Percentiles rank a stretch among this genome's conserved stretches.
Evolutionary conservation across 768 basidiomycete species (phyloP).

Genomic region (Leucogyrophana mollusca): DNA sequence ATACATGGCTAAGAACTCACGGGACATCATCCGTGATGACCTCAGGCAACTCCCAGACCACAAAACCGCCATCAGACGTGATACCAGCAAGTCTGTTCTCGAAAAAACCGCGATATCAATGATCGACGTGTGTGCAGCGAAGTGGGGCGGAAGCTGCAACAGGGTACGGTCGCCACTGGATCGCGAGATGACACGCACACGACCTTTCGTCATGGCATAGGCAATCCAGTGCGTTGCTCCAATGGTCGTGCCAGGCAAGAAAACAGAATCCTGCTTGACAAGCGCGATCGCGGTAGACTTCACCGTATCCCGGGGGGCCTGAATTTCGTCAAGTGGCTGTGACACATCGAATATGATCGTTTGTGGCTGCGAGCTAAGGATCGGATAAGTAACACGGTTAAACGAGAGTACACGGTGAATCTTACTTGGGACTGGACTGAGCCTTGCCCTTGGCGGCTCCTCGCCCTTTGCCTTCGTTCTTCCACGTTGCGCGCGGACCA

Average conservation of each 20-base stretch:
- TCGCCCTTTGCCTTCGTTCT: conserved; percentile 36
- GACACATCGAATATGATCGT: conserved; percentile 76
- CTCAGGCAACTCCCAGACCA: conserved; percentile 85
- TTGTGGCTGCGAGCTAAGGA: conserved; percentile 57
- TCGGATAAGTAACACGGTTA: conserved; percentile 3
- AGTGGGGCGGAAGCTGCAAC: conserved; percentile 68
- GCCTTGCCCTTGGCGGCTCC: conserved; percentile 41
- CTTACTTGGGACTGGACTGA: conserved; percentile 60
- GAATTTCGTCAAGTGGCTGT: conserved; percentile 68
- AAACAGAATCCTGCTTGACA: conserved; percentile 81
- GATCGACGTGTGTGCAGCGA: conserved; percentile 62
- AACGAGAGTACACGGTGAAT: background rate
- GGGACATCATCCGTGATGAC: conserved; percentile 84
- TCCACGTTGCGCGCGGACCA: conserved; percentile 49
- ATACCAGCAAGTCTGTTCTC: conserved; percentile 82
- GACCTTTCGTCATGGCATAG: conserved; percentile 90
- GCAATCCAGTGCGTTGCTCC: conserved; percentile 93
- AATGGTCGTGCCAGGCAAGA: conserved; percentile 84
- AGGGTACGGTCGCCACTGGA: conserved; percentile 86
- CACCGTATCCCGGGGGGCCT: conserved; percentile 72
- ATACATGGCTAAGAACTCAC: conserved; percentile 49
- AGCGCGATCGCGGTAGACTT: conserved; percentile 90
- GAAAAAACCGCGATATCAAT: conserved; percentile 85
- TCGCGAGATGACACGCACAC: conserved; percentile 85
- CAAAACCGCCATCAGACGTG: conserved; percentile 85